Evolutionary conservation across 345 rosid genomes (phyloP).

Genomic region (Ceriops tagal): DNA sequence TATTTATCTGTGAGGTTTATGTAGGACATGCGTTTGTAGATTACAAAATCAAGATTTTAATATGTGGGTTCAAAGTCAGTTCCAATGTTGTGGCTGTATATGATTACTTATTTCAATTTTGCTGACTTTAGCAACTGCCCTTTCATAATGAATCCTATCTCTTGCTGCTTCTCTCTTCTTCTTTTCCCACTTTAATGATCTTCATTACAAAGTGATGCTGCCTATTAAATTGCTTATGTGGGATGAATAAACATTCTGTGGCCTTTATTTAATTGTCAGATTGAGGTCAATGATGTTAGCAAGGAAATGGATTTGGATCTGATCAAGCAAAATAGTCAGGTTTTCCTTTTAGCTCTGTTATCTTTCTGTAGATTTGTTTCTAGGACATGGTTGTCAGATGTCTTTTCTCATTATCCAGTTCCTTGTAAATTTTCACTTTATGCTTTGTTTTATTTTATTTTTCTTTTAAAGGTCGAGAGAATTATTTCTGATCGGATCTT

Average conservation of each 20-base stretch:
- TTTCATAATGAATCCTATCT: neutral
- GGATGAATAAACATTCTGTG: neutral
- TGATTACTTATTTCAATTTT: neutral
- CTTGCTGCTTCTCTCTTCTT: neutral
- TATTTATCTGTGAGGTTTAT: too few species aligned
- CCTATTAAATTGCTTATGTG: neutral
- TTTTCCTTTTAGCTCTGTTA: slow-evolving; percentile 22
- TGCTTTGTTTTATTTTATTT: slow-evolving; percentile 3
- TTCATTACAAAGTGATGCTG: neutral
- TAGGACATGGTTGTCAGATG: neutral
- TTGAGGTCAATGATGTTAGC: slow-evolving; percentile 95
- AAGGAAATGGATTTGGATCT: slow-evolving; percentile 99
- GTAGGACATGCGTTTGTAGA: too few species aligned
- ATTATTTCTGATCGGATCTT: slow-evolving; percentile 77
- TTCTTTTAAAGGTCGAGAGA: slow-evolving; percentile 71
- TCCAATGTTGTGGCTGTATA: too few species aligned
- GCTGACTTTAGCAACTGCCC: neutral
- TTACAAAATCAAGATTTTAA: too few species aligned
- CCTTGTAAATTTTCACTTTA: slow-evolving; percentile 19
- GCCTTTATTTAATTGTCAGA: slow-evolving; percentile 42
- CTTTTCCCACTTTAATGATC: neutral
- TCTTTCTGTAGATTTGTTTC: slow-evolving; percentile 1
- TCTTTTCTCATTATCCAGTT: neutral
- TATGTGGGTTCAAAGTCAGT: too few species aligned
- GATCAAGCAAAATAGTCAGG: slow-evolving; percentile 96